Conservation (phyloP, 2,329 filamentous ascomycete genomes). For the Colletotrichum sidae region DNA sequence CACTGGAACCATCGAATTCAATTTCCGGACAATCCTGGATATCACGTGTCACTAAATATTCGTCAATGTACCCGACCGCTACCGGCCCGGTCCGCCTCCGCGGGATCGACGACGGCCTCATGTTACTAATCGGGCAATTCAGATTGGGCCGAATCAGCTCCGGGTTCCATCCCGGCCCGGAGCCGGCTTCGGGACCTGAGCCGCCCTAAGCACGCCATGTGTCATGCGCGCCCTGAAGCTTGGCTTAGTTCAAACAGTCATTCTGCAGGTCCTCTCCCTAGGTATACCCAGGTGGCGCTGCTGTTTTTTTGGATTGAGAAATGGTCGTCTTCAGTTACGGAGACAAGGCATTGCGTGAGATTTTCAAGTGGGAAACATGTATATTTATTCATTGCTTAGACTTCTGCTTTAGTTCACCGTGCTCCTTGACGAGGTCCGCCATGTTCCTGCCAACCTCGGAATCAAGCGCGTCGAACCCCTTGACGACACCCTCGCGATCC, state of each 20-base stretch:
- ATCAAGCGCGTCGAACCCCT: constrained; percentile 61
- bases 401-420: constrained; percentile 43
- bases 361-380: not conserved
- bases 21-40: no score
- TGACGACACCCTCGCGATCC: constrained; percentile 67
- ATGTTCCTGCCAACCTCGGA: constrained; percentile 47
- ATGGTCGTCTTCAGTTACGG: no score
- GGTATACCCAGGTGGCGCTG: no score
- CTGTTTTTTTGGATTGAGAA: no score
- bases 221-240: not conserved
- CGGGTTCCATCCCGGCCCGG: not conserved
- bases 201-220: not conserved
- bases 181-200: constrained; percentile 6
- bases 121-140: constrained; percentile 3
- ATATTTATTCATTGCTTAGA: constrained; percentile 4
- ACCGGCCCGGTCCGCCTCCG: no score
- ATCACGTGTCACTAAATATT: no score
- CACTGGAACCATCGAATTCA: no score
- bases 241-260: no score
- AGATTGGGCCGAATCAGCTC: not conserved
- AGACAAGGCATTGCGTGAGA: not conserved
- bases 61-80: no score
- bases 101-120: no score
- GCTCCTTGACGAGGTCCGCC: constrained; percentile 47
- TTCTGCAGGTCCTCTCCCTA: no score